Evolutionary conservation across 345 rosid species (phyloP), one percentile per base, ranked within the genome.

Genomic region (Hevea brasiliensis): DNA sequence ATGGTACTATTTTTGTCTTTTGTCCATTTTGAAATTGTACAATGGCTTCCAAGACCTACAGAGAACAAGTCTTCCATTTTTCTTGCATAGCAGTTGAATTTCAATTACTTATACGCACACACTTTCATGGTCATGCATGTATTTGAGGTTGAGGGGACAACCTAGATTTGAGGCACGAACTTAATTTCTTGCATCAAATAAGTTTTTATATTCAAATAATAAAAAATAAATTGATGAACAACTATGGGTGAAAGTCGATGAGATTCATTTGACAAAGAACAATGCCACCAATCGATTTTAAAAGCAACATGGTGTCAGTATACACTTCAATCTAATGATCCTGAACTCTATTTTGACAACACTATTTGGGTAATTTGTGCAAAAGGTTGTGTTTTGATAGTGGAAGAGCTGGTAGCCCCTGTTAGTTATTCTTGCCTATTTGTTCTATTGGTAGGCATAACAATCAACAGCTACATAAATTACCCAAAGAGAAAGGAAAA

Each of bases 391-490:
- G 26, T 32, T 18, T 45, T 13, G 23, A 51, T 27, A 55, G 17
- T 76, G 51, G 51, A 56, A 24, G 8, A 54, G 40, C 3, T 44
- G 29, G 24, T 41, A 51, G 18, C 24, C 44, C 65, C 53, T 11
- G 24, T 32, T 61, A 40, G 42, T 11, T 56, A 51, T 60, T 15
- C 69, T 67, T 54, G 61, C 45, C 40, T 32, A 69, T 27, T 26
- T 63, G 72, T 41, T 65, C 27, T 53, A 64, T 55, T 24, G 67
- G 65, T 20, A 71, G 45, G 24, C 40, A 14, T 42, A 42, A 29
- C 4, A 32, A 32, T 4, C 4, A 20, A 68, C 42, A 32, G 4
- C 18, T 32, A 15, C 13, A 66, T 23, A 32, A 21, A 58, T 47
- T 37, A 76, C 45, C 14, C 14, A 51, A 23, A 24, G 14, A 1